A percentile compares a stretch with the other conserved stretches of the same genome.
Evolutionary conservation across 768 basidiomycete species (phyloP).

Genomic region (Auricularia heimuer): DNA sequence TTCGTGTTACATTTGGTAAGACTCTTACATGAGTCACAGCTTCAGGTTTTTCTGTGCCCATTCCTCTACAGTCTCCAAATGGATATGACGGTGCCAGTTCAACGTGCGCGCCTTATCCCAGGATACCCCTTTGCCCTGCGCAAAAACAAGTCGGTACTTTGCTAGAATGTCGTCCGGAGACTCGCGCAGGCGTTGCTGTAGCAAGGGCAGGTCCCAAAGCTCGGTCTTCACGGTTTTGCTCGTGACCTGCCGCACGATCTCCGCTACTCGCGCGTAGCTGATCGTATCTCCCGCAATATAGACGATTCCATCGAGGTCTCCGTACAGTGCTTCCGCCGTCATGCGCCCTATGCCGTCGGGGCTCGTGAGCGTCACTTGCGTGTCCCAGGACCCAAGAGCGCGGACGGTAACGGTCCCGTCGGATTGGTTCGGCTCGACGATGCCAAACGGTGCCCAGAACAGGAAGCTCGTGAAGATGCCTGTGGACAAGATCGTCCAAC

Average conservation of each 20-base stretch:
- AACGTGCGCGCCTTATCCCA: slow-evolving; percentile 7
- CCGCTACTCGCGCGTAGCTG: slow-evolving; percentile 18
- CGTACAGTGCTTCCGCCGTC: slow-evolving; percentile 15
- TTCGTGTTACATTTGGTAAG: too few species aligned
- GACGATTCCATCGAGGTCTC: slow-evolving; percentile 17
- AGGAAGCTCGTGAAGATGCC: slow-evolving; percentile 24
- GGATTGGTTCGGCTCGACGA: slow-evolving; percentile 14
- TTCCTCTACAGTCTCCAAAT: background rate
- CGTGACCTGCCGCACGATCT: slow-evolving; percentile 12
- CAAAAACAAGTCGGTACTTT: slow-evolving; percentile 20
- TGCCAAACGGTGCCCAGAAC: slow-evolving; percentile 20
- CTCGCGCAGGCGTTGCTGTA: slow-evolving; percentile 12
- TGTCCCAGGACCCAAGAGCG: slow-evolving; percentile 19
- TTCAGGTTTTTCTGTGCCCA: background rate
- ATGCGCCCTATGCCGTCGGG: slow-evolving; percentile 21
- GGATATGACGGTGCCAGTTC: slow-evolving; percentile 2
- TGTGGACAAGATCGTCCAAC: slow-evolving; percentile 23
- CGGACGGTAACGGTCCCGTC: slow-evolving; percentile 9
- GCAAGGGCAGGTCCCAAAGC: slow-evolving; percentile 11
- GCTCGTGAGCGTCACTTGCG: slow-evolving; percentile 19
- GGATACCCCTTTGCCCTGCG: slow-evolving; percentile 16
- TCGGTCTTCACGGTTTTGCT: slow-evolving; percentile 11
- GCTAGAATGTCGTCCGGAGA: slow-evolving; percentile 15
- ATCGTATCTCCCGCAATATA: slow-evolving; percentile 23
- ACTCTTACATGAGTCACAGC: background rate